Base-by-base conservation (phyloP, 1,139 yeast genomes). In the Candida sanyaensis region DNA sequence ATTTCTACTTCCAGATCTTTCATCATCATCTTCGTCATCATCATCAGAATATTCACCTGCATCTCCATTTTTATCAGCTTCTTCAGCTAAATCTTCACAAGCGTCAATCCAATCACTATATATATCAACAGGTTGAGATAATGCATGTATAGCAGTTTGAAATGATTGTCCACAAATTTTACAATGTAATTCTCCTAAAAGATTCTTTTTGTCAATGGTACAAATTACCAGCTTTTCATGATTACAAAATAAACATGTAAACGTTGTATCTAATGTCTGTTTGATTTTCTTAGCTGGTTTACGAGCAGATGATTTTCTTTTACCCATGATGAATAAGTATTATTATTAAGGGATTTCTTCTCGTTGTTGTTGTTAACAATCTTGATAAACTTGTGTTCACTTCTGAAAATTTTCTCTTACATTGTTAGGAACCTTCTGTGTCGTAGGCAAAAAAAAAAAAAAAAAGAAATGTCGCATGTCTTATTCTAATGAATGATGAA, bases 91-190 rank as follows among this genome's bases (percentile, higher is more conserved):
- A 45, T 95, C 97, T 61, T 93, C 99, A 64, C 97, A 93, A 1
- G 98, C 99, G 72, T 93, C 99, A 50, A 91, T 91, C 99, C 99
- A 93, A 64, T 92, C 99, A 44, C 96, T 88, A 64, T 93, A 93
- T 24, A 93, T 89, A 66, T 93, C 99, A 37, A 93, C 92, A 0
- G 99, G 97, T 52, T 86, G 92, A 0, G 91, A 83, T 48, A 87
- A 73, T 42, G 87, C 83, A 65, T 90, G 90, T 57, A 92, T 90
- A 43, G 93, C 82, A 3, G 96, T 84, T 65, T 92, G 98, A 73
- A 93, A 95, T 43, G 83, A 81, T 63, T 93, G 98, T 1, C 98
- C 98, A 65, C 99, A 93, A 28, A 92, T 88, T 65, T 93, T 93
- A 66, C 99, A 93, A 53, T 83, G 84, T 52, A 93, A 71, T 36